Base-by-base conservation (phyloP, 2,329 filamentous ascomycete species). In the Aspergillus quadrilineatus region DNA sequence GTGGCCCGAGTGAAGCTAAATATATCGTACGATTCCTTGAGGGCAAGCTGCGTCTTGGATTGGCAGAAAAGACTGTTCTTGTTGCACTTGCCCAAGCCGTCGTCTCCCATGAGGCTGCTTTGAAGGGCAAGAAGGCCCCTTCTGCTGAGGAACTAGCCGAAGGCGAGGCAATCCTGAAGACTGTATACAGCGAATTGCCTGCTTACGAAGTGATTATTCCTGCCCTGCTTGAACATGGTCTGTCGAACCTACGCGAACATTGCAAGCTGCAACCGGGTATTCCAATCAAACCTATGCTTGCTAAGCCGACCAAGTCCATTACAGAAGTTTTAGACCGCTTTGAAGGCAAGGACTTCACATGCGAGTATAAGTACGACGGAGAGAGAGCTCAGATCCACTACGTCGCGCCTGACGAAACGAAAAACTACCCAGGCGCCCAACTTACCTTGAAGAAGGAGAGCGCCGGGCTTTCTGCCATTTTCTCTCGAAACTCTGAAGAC, bases 321-420 rank as follows among this genome's bases (percentile, higher is more conserved):
- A 96, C 92, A 0, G 94, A 99, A 75, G 94, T 99, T 0, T 82
- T 99, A 9, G 93, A 99, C 74, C 89, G 94, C 4, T 99, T 99
- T 63, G 94, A 97, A 71, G 87, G 89, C 61, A 94, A 96, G 70
- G 89, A 88, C 28, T 99, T 99, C 68, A 97, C 94, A 1, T 99
- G 94, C 76, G 94, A 99, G 73, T 99, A 96, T 81, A 99, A 99
- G 74, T 99, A 99, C 69, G 94, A 99, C 67, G 94, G 94, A 48
- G 94, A 99, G 75, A 84, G 94, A 70, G 94, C 94, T n/a, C 94
- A 99, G 71, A 97, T 99, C 50, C 94, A 99, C 72, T 99, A 96
- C 65, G 91, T 97, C 32, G 88, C 92, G 4, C 90, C 91, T 60
- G 89, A 93, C 60, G 84, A 89, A 8, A 79, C 85, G 1, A 79